These are phyloP conservation scores for Boletus huronensis DNA, from an alignment of 768 basidiomycete species.

Conservation along the genomic window DNA sequence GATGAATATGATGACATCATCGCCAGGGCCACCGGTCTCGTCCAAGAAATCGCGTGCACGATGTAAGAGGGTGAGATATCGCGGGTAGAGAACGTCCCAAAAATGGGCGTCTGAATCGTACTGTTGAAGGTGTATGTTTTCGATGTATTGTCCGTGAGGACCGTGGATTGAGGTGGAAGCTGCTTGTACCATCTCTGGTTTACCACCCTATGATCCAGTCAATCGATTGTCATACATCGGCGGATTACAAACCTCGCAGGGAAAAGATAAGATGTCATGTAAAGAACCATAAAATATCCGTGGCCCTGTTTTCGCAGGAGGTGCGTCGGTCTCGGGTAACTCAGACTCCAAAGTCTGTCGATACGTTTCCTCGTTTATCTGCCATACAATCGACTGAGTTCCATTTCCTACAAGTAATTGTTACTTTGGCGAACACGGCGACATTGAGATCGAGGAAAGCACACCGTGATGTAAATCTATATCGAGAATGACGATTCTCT, in stretches of 20 bases:
- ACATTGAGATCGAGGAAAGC: background rate
- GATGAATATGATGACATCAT: conserved; percentile 80
- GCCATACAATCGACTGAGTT: conserved; percentile 89
- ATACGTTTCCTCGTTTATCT: conserved; percentile 85
- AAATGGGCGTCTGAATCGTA: background rate
- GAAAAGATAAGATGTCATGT: conserved; percentile 89
- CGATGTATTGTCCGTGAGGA: background rate
- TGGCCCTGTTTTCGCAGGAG: conserved; percentile 40
- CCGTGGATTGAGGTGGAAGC: too few species aligned
- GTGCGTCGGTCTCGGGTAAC: conserved; percentile 22
- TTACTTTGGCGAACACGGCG: background rate
- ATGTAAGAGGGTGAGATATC: conserved; percentile 43
- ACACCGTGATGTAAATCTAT: conserved; percentile 49
- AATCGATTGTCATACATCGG: background rate
- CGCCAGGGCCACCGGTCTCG: conserved; percentile 54
- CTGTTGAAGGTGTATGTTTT: conserved; percentile 29
- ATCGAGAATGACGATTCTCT: conserved; percentile 82
- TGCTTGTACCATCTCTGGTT: conserved; percentile 51
- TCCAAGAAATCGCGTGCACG: conserved; percentile 71
- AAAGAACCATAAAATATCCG: conserved; percentile 85
- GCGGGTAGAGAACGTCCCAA: conserved; percentile 52
- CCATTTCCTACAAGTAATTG: conserved; percentile 65
- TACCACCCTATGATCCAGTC: conserved; percentile 62
- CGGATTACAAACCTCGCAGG: conserved; percentile 67
- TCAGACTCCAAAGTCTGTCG: conserved; percentile 59